Evolutionary conservation across 768 basidiomycete species (phyloP).

Genomic region (Aureoboletus auriporus): DNA sequence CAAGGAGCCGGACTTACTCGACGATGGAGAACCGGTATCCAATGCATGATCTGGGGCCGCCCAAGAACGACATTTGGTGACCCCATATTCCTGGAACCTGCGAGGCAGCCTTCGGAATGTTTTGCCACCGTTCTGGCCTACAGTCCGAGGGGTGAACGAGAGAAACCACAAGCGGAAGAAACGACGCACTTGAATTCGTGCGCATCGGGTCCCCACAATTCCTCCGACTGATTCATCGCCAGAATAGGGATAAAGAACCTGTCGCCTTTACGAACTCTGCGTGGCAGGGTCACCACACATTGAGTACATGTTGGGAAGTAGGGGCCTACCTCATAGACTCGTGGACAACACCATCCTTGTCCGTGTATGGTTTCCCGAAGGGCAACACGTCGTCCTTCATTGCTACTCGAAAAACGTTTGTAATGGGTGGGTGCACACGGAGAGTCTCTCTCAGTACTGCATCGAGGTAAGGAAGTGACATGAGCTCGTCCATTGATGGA

Average conservation of each 20-base stretch:
- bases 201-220: slow-evolving; percentile 1
- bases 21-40: not conserved
- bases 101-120: not conserved
- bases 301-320: not conserved
- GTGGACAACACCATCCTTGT: slow-evolving; percentile 37
- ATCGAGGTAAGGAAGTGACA: slow-evolving; percentile 65
- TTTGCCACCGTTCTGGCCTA: slow-evolving; percentile 3
- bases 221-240: not conserved
- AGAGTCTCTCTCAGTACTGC: slow-evolving; percentile 28
- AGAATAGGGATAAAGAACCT: slow-evolving; percentile 42
- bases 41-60: not conserved
- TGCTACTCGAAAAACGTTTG: slow-evolving; percentile 40
- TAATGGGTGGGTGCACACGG: slow-evolving; percentile 42
- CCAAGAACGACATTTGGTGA: not conserved
- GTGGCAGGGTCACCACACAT: not conserved
- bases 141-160: not conserved
- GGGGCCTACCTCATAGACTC: slow-evolving; percentile 35
- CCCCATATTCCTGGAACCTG: not conserved
- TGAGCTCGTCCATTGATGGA: slow-evolving; percentile 67
- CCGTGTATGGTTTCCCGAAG: slow-evolving; percentile 41
- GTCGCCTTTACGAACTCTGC: slow-evolving; percentile 42
- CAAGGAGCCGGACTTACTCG: not conserved
- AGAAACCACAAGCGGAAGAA: not conserved
- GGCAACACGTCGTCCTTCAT: slow-evolving; percentile 53
- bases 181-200: slow-evolving; percentile 12